phyloP scores from a whole-genome alignment of 2,329 filamentous ascomycete species.

The Neoarthrinium moseri region DNA sequence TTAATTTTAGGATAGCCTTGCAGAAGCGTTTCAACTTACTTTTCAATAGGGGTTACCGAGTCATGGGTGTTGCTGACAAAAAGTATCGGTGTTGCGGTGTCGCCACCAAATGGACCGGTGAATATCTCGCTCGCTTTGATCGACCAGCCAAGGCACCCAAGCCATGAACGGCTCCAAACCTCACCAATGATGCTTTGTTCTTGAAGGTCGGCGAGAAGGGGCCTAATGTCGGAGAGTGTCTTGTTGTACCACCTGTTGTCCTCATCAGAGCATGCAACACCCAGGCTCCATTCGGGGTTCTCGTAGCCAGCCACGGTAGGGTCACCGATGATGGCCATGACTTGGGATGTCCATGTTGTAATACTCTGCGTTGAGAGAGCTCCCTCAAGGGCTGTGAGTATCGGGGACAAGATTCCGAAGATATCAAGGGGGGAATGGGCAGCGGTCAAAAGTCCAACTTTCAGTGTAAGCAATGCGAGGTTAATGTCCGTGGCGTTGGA shows the following conservation, averaged over 20 bases:
- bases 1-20: background rate
- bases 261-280: slow-evolving; percentile 13
- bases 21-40: slow-evolving; percentile 7
- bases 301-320: background rate
- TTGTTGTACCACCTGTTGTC: slow-evolving; percentile 15
- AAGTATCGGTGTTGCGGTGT: slow-evolving; percentile 13
- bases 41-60: slow-evolving; percentile 14
- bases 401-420: background rate
- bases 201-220: slow-evolving; percentile 8
- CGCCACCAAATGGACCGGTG: slow-evolving; percentile 11
- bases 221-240: slow-evolving; percentile 10
- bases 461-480: slow-evolving; percentile 9
- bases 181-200: slow-evolving; percentile 11
- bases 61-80: slow-evolving; percentile 17
- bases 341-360: slow-evolving; percentile 2
- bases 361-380: slow-evolving; percentile 6
- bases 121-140: slow-evolving; percentile 13
- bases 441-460: slow-evolving; percentile 5
- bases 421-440: background rate
- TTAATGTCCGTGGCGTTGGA: slow-evolving; percentile 17
- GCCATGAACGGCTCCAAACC: slow-evolving; percentile 8
- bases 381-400: slow-evolving; percentile 5
- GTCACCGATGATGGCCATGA: background rate
- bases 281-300: slow-evolving; percentile 6
- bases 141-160: slow-evolving; percentile 13